Evolutionary conservation across 176 grass and related monocot genomes (phyloP).

Genomic region (Avena atlantica): DNA sequence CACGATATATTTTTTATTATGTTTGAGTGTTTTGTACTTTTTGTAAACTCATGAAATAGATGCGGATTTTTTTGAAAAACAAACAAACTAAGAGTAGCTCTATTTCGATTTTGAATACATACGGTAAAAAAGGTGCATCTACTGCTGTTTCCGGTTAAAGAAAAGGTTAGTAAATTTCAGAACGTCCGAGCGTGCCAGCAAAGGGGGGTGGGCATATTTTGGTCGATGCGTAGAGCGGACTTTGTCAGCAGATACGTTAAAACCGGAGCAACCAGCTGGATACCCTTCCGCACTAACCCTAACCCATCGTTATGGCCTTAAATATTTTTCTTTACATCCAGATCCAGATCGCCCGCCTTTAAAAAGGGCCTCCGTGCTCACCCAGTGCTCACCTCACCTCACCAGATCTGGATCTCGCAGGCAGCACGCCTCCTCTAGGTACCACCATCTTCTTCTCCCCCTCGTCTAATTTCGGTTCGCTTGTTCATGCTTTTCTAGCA

Average conservation of each 20-base stretch:
- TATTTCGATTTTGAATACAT: no score
- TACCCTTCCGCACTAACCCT: not conserved
- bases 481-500: not conserved
- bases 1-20: no score
- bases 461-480: no score
- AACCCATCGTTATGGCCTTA: not conserved
- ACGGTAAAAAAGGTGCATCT: no score
- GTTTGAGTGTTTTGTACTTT: no score
- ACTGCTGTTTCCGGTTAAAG: no score
- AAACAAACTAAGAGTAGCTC: no score
- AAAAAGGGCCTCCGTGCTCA: not conserved
- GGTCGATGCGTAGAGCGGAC: not conserved
- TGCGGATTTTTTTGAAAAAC: no score
- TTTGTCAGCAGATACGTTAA: slow-evolving; percentile 1
- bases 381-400: not conserved
- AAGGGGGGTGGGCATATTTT: slow-evolving; percentile 6
- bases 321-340: not conserved
- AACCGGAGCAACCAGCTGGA: not conserved
- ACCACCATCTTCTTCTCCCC: not conserved
- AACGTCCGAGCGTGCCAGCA: not conserved
- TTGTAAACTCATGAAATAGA: no score
- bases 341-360: slow-evolving; percentile 1
- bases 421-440: not conserved
- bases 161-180: not conserved
- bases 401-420: slow-evolving; percentile 9